Percentiles rank a stretch among this genome's conserved stretches.
These are phyloP conservation scores for Mucor mucedo DNA, from an alignment of 371 early-diverging fungal species.

Conservation along the genomic window DNA sequence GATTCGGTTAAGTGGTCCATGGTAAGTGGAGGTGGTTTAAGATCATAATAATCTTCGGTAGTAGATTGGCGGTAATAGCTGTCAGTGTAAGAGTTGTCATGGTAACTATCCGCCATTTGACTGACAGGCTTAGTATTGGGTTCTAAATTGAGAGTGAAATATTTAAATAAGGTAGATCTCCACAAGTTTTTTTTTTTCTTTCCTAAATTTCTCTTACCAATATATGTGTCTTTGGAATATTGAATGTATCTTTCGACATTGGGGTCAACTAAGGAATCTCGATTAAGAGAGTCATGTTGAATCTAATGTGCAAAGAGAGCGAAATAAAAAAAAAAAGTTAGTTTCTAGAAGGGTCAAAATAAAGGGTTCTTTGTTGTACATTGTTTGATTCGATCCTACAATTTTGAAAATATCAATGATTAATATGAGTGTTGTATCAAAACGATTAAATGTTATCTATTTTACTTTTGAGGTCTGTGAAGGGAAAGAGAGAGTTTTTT, in stretches of 20 bases:
- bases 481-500: constrained; percentile 27
- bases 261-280: constrained; percentile 16
- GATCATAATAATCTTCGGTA: background rate
- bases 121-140: constrained; percentile 12
- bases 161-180: background rate
- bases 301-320: background rate
- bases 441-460: background rate
- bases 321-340: background rate
- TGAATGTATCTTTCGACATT: background rate
- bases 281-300: constrained; percentile 5
- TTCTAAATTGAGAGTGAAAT: constrained; percentile 9
- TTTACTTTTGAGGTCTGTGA: constrained; percentile 25
- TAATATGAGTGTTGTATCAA: background rate
- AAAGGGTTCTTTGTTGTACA: background rate
- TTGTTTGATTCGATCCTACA: constrained; percentile 12
- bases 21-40: constrained; percentile 20
- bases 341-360: background rate
- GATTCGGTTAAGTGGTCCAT: constrained; percentile 7
- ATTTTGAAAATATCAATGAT: background rate
- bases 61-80: background rate
- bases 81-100: constrained; percentile 8
- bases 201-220: constrained; percentile 10
- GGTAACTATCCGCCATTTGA: background rate
- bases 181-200: background rate
- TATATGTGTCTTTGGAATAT: constrained; percentile 17